A percentile compares a stretch with the other conserved stretches of the same genome.
phyloP scores from a whole-genome alignment of 2,329 filamentous ascomycete species.

The Bipolaris cookei region DNA sequence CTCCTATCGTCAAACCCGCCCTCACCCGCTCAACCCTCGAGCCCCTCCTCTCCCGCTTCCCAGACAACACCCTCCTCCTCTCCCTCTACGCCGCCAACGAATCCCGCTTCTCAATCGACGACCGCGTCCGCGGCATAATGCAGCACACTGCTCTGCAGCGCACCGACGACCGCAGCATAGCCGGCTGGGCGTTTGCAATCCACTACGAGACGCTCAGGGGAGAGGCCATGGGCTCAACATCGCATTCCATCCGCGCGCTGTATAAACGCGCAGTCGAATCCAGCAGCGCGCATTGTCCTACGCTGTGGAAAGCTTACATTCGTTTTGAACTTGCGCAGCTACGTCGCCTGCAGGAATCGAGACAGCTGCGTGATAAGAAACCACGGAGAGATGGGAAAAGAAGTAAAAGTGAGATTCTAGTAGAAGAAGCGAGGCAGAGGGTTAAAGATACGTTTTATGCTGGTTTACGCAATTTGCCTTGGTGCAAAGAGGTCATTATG shows the following conservation, averaged over 20 bases:
- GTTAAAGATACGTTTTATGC: constrained; percentile 62
- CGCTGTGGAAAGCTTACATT: constrained; percentile 43
- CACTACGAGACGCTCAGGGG: constrained; percentile 59
- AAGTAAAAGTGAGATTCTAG: constrained; percentile 23
- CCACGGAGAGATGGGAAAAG: constrained; percentile 28
- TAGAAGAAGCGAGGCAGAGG: constrained; percentile 45
- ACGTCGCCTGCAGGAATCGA: constrained; percentile 16
- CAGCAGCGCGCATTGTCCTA: constrained; percentile 36
- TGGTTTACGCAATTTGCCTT: constrained; percentile 64
- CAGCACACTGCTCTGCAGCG: constrained; percentile 49
- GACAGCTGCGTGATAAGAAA: constrained; percentile 9
- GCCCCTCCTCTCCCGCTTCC: constrained; percentile 68
- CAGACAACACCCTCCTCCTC: constrained; percentile 77
- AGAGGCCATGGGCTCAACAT: constrained; percentile 52
- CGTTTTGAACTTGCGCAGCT: constrained; percentile 38
- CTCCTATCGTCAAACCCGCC: constrained; percentile 70
- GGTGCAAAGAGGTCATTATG: constrained; percentile 67
- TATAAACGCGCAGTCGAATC: constrained; percentile 60
- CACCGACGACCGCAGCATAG: constrained; percentile 48
- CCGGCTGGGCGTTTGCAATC: constrained; percentile 62
- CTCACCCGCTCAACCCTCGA: constrained; percentile 68
- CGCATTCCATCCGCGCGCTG: constrained; percentile 60
- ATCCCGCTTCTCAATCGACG: constrained; percentile 72
- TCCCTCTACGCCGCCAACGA: constrained; percentile 76
- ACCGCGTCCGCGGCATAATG: constrained; percentile 74